Evolutionary conservation across 2,329 filamentous ascomycete species (phyloP), one percentile per base, ranked within the genome.

Genomic region (Colletotrichum sp.): DNA sequence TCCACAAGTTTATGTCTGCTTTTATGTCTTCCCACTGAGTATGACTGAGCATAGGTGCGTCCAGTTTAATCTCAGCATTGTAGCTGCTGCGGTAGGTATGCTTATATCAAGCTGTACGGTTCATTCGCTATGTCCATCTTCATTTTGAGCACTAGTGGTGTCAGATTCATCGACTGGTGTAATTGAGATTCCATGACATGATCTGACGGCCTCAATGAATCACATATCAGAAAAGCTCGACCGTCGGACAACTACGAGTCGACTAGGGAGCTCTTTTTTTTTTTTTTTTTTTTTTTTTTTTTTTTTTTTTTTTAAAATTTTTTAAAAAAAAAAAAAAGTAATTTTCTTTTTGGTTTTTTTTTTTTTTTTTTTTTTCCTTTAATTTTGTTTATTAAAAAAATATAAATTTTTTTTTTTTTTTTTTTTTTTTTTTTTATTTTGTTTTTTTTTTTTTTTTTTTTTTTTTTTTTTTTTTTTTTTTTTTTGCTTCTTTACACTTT

Each of bases 391-490:
- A n/a, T n/a, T n/a, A n/a, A n/a, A n/a, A n/a, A n/a, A n/a, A n/a
- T n/a, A n/a, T n/a, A n/a, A n/a, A n/a, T 18, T 0, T 3, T 36
- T 16, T 16, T 16, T 39, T 0, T 16, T 39, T 18, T 18, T 0
- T 3, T 36, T 16, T 16, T 16, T 39, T 0, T 16, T 39, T 18
- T 18, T 0, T 3, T 36, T 16, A 8, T 16, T 39, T 0, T 16
- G 18, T 18, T 18, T 0, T 3, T 36, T 16, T 16, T 16, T 39
- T 0, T 16, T 39, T 18, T 18, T 0, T 3, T 36, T 16, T 16
- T 16, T 39, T 0, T 16, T 39, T 18, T 18, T 0, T 3, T 36
- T 16, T 16, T 16, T 39, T 0, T 16, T 39, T 18, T 18, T 0
- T 3, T 36, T 16, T 16, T 16, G n/a, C n/a, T n/a, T n/a, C n/a